A percentile compares a stretch with the other conserved stretches of the same genome.
These are phyloP conservation scores for Penicillium canescens DNA, from an alignment of 495 filamentous ascomycete genomes.

Conservation along the genomic window DNA sequence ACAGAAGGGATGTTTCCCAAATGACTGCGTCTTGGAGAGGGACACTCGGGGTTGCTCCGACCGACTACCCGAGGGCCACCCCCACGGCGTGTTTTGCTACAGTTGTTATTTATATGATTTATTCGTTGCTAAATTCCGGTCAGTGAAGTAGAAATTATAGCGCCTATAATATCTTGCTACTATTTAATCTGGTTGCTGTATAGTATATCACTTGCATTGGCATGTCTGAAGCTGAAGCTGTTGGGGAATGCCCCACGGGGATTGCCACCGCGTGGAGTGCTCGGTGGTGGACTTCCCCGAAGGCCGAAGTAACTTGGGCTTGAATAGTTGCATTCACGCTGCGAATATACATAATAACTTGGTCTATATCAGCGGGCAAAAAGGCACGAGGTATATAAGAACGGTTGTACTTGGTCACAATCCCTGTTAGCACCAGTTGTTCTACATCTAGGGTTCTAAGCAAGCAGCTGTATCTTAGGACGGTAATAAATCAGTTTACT, in stretches of 20 bases:
- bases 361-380: background rate
- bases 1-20: background rate
- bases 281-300: slow-evolving; percentile 3
- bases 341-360: background rate
- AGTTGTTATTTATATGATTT: too few relatives aligned
- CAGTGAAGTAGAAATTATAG: background rate
- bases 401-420: too few relatives aligned
- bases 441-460: too few relatives aligned
- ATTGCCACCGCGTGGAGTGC: background rate
- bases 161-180: too few relatives aligned
- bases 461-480: too few relatives aligned
- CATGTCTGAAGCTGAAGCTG: background rate
- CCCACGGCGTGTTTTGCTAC: background rate
- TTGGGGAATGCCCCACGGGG: slow-evolving; percentile 1
- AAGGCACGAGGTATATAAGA: too few relatives aligned
- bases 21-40: background rate
- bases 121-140: too few relatives aligned
- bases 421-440: too few relatives aligned
- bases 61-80: slow-evolving; percentile 8
- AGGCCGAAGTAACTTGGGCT: background rate
- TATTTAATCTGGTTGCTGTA: background rate
- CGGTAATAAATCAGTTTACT: too few relatives aligned
- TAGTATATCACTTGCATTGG: too few relatives aligned
- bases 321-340: too few relatives aligned
- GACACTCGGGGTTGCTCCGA: slow-evolving; percentile 11